Percentiles rank a stretch among this genome's conserved stretches.
Evolutionary conservation across 768 basidiomycete species (phyloP).

Genomic region (Psilocybe cyanescens): DNA sequence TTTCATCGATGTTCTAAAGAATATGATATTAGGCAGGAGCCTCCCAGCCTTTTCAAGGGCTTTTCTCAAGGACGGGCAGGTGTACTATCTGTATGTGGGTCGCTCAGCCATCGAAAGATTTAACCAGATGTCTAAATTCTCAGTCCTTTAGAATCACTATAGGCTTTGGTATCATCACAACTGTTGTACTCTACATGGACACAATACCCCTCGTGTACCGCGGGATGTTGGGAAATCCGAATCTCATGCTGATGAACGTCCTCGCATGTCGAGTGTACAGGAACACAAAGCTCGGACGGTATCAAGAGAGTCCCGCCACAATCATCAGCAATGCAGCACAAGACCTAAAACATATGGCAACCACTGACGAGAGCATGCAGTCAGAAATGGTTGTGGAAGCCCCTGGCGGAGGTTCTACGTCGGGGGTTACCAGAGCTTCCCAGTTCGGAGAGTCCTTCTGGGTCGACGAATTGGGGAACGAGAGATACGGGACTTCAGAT

Average conservation of each 20-base stretch:
- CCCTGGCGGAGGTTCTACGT: background rate
- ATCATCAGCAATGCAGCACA: background rate
- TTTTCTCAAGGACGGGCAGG: conserved; percentile 29
- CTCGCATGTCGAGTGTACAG: conserved; percentile 24
- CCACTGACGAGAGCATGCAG: background rate
- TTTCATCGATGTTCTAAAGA: conserved; percentile 24
- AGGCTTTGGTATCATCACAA: conserved; percentile 3
- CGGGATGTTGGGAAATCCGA: conserved; percentile 2
- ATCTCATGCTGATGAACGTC: conserved; percentile 17
- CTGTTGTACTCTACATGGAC: conserved; percentile 5
- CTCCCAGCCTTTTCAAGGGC: conserved; percentile 25
- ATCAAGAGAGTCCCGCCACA: background rate
- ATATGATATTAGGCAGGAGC: conserved; percentile 12
- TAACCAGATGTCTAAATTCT: background rate
- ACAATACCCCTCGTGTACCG: conserved; percentile 13
- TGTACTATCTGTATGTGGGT: conserved; percentile 32
- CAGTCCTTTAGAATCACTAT: conserved; percentile 7
- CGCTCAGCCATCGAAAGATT: background rate
- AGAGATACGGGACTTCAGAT: too few species aligned
- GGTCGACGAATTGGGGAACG: too few species aligned
- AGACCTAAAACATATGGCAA: background rate
- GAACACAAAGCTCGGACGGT: conserved; percentile 16
- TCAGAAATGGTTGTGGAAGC: background rate
- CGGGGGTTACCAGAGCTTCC: background rate
- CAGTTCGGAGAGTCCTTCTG: too few species aligned